phyloP scores from a whole-genome alignment of 2,329 filamentous ascomycete species.

The Calonectria fujianensis region DNA sequence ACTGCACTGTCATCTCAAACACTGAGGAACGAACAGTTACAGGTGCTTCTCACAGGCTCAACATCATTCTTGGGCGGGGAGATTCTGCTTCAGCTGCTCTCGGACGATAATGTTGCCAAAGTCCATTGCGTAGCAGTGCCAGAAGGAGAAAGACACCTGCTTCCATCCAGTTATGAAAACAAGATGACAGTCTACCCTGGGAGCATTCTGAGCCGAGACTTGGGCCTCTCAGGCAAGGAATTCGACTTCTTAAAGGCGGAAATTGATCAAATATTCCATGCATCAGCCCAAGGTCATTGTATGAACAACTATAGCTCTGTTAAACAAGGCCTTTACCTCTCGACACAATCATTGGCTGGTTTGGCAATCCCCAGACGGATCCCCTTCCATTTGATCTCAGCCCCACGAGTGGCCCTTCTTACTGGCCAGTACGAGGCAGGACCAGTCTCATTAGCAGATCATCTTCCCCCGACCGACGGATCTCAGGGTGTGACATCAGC shows the following conservation, averaged over 20 bases:
- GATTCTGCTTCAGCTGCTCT: slow-evolving; percentile 61
- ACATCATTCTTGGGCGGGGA: slow-evolving; percentile 44
- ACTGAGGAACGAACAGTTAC: background rate
- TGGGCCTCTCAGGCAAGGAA: slow-evolving; percentile 62
- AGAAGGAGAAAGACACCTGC: slow-evolving; percentile 41
- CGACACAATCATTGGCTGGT: slow-evolving; percentile 54
- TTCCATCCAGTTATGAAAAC: background rate
- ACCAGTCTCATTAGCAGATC: background rate
- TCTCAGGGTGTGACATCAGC: slow-evolving; percentile 6
- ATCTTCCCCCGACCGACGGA: background rate
- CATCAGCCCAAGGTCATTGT: slow-evolving; percentile 61
- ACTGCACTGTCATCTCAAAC: background rate
- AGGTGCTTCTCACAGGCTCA: slow-evolving; percentile 45
- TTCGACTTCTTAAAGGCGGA: slow-evolving; percentile 53
- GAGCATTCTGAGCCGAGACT: slow-evolving; percentile 57
- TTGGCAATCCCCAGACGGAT: slow-evolving; percentile 44
- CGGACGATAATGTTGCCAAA: slow-evolving; percentile 54
- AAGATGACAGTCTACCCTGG: slow-evolving; percentile 62
- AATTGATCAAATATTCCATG: slow-evolving; percentile 71
- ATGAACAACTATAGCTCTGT: slow-evolving; percentile 58
- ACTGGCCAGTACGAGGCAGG: background rate
- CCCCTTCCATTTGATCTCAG: slow-evolving; percentile 62
- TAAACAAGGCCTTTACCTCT: slow-evolving; percentile 52
- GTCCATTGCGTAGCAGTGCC: slow-evolving; percentile 67
- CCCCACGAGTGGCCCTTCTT: background rate